Conservation (phyloP, 352 stramenopile genomes). For the Globisporangium carolinianum region DNA sequence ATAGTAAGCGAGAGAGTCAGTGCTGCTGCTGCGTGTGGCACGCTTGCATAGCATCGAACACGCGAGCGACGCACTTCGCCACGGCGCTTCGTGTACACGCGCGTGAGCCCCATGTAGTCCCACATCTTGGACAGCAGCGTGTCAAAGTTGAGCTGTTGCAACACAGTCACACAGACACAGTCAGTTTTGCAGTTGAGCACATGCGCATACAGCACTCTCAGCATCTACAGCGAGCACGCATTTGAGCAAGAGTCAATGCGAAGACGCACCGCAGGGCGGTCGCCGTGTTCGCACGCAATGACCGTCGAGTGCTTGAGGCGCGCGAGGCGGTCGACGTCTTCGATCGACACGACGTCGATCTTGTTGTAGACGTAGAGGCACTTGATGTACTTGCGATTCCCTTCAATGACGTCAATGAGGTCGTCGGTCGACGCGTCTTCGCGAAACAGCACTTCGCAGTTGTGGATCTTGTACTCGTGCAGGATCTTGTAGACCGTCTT, state of each 20-base stretch:
- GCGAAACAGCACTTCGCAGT: conserved; percentile 95
- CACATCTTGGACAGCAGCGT: conserved; percentile 84
- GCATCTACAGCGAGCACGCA: background rate
- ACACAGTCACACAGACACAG: conserved; percentile 5
- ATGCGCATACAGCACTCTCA: background rate
- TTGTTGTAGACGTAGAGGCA: conserved; percentile 99
- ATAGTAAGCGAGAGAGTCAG: background rate
- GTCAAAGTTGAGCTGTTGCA: conserved; percentile 95
- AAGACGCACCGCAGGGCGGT: conserved; percentile 50
- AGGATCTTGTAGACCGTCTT: conserved; percentile 89
- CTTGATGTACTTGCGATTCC: conserved; percentile 99
- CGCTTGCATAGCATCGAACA: background rate
- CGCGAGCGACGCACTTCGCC: conserved; percentile 41
- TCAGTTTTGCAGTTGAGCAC: too few species aligned
- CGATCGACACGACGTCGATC: conserved; percentile 98
- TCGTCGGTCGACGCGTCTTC: conserved; percentile 97
- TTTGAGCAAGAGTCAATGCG: background rate
- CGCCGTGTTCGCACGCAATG: conserved; percentile 88
- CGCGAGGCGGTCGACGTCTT: conserved; percentile 97
- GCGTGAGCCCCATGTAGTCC: conserved; percentile 88
- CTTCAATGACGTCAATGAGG: conserved; percentile 98
- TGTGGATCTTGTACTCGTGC: conserved; percentile 97
- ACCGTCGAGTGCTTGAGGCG: conserved; percentile 95
- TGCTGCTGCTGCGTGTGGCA: background rate
- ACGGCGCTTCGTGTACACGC: conserved; percentile 86